Evolutionary conservation across 2,329 filamentous ascomycete species (phyloP), one percentile per base, ranked within the genome.

Genomic region (Verticillium klebahnii): DNA sequence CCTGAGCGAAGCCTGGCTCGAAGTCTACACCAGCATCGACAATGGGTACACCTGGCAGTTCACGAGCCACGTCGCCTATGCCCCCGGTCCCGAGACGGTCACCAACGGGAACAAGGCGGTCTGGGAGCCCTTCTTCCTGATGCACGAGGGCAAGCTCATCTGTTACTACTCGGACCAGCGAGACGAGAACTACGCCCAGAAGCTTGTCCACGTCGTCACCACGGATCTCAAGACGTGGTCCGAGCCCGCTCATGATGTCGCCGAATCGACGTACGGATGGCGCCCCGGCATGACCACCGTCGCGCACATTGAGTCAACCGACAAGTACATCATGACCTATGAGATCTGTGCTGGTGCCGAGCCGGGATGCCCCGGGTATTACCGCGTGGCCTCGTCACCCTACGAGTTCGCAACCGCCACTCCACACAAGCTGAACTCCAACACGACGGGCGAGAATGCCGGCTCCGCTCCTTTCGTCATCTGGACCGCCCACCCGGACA

Each of bases 151-250:
- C 60, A 77, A 84, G 59, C 74, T 91, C n/a, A 81, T 91, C 39
- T 77, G 82, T 67, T 91, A 89, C 78, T 91, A 91, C 76, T 87
- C 88, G 1, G 89, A 91, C 72, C 89, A 91, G 70, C 82, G 89
- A 37, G 87, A 87, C 65, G 80, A 86, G 64, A 76, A 77, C 1
- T 78, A 91, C 69, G 89, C 88, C n/a, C 89, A 91, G 73, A 89
- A 90, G 69, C 79, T 91, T 40, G 81, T 85, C 3, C 88, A 91
- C 71, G 87, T 90, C 72, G 78, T 79, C n/a, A 81, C 84, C 2
- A 78, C 73, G 1, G 85, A 91, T 68, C 77, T 90, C 23, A 73
- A 77, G 62, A 83, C 72, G 17, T 92, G 88, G 88, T 80, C 80
- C 19, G 64, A 60, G 34, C 69, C 79, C 0, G 75, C 83, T 2